A percentile compares a stretch with the other conserved stretches of the same genome.
Conservation (phyloP, 345 rosid species). For the Cardamine chenopodiifolia region DNA sequence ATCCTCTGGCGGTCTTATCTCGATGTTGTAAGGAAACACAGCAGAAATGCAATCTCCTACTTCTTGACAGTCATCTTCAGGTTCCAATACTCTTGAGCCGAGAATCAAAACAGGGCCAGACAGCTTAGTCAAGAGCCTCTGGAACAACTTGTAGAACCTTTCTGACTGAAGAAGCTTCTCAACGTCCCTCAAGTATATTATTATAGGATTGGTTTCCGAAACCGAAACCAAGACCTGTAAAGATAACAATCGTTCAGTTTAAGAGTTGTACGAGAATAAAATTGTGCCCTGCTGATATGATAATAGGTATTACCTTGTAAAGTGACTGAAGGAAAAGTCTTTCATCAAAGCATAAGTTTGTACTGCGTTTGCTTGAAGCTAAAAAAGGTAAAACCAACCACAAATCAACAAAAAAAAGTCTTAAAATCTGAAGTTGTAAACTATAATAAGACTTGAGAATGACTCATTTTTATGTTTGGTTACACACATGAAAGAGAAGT, state of each 20-base stretch:
- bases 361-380: slow-evolving; percentile 59
- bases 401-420: slow-evolving; percentile 3
- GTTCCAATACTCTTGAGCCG: slow-evolving; percentile 78
- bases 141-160: slow-evolving; percentile 68
- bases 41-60: slow-evolving; percentile 66
- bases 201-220: slow-evolving; percentile 67
- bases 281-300: background rate
- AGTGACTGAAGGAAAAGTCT: slow-evolving; percentile 82
- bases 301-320: slow-evolving; percentile 63
- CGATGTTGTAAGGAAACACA: slow-evolving; percentile 80
- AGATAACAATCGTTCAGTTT: background rate
- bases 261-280: background rate
- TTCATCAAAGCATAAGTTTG: slow-evolving; percentile 86
- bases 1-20: slow-evolving; percentile 84
- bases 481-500: slow-evolving; percentile 54
- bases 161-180: slow-evolving; percentile 84
- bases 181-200: slow-evolving; percentile 83
- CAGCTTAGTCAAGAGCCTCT: slow-evolving; percentile 67
- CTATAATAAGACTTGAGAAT: background rate
- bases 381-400: slow-evolving; percentile 31
- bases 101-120: slow-evolving; percentile 80
- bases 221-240: slow-evolving; percentile 74
- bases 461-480: background rate
- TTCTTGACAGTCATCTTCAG: slow-evolving; percentile 66
- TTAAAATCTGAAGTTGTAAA: background rate